Base-by-base conservation (phyloP, 352 stramenopile species). In the Pythium aristosporum region DNA sequence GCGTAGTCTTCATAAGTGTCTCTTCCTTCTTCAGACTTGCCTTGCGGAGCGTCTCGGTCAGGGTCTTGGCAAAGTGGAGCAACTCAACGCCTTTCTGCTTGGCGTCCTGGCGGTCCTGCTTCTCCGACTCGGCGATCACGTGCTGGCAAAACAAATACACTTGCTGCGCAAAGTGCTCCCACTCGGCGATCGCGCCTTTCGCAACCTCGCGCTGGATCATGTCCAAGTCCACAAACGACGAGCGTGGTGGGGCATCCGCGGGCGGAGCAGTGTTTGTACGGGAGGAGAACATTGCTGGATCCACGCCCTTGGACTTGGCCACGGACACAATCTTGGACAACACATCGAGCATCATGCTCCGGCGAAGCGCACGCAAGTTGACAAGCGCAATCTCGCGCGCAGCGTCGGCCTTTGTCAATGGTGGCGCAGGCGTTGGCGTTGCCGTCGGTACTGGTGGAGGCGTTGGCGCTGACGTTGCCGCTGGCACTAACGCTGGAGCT, bases 241-340 rank as follows among this genome's bases (percentile, higher is more conserved):
- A 62, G 3, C 55, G 55, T 13, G 30, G 28, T 16, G 55, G 43
- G 28, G 23, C 12, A n/a, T 60, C 28, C 20, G 13, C 13, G 63
- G 46, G 13, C 25, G 34, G 5, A 32, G 58, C 21, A 23, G 51
- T 48, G 20, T 32, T 15, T 43, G 43, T 30, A 4, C 47, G 53
- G 10, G 67, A 67, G 1, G 78, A 82, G 30, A 87, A 84, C 75
- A 87, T 86, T 2, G 59, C 68, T 1, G 79, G 79, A 56, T 90
- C 71, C 57, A 91, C 82, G 18, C 71, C 73, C 57, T 92, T 92
- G 25, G 80, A 87, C 57, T 84, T 87, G 7, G 84, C 84, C 7
- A 92, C 84, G 13, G 81, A 91, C 21, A 83, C 73, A 68, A 92
- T 91, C 76, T 92, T 92, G 9, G 81, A 89, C 53, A 92, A 54